Percentiles rank a stretch among this genome's conserved stretches.
Evolutionary conservation across 768 basidiomycete species (phyloP).

Genomic region (Fistulinella prunicolor): DNA sequence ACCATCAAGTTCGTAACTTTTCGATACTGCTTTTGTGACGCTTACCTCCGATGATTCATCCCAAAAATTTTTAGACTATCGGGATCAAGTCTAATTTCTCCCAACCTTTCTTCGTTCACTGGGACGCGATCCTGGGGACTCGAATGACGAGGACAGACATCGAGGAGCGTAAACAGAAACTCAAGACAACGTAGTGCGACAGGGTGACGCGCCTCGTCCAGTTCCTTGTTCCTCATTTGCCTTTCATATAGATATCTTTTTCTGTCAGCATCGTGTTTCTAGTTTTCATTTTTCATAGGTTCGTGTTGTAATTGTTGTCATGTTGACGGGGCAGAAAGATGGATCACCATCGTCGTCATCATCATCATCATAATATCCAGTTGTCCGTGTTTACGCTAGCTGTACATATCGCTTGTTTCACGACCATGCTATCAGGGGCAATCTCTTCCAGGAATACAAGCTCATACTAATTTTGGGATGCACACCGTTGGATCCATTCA

Average conservation of each 20-base stretch:
- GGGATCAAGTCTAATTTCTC: conserved; percentile 96
- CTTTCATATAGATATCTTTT: background rate
- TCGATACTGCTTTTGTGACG: background rate
- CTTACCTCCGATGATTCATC: background rate
- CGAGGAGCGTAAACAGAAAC: conserved; percentile 45
- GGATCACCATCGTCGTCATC: no score
- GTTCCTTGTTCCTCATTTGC: background rate
- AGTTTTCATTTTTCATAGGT: conserved; percentile 4
- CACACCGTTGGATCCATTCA: no score
- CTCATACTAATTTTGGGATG: no score
- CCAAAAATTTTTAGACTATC: conserved; percentile 34
- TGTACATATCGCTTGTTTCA: background rate
- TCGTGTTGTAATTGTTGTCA: conserved; percentile 22
- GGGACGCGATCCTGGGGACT: conserved; percentile 85
- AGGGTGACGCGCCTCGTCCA: background rate
- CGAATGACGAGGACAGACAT: conserved; percentile 74
- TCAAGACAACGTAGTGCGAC: conserved; percentile 18
- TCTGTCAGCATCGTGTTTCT: background rate
- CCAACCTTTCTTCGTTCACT: conserved; percentile 95
- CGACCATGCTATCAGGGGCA: conserved; percentile 1
- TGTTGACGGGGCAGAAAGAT: background rate
- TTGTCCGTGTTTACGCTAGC: background rate
- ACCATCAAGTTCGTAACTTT: conserved; percentile 70
- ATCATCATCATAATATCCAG: background rate
- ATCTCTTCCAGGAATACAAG: no score